A percentile compares a stretch with the other conserved stretches of the same genome.
Evolutionary conservation across 2,329 filamentous ascomycete genomes (phyloP).

Genomic region (Coniochaeta sp.): DNA sequence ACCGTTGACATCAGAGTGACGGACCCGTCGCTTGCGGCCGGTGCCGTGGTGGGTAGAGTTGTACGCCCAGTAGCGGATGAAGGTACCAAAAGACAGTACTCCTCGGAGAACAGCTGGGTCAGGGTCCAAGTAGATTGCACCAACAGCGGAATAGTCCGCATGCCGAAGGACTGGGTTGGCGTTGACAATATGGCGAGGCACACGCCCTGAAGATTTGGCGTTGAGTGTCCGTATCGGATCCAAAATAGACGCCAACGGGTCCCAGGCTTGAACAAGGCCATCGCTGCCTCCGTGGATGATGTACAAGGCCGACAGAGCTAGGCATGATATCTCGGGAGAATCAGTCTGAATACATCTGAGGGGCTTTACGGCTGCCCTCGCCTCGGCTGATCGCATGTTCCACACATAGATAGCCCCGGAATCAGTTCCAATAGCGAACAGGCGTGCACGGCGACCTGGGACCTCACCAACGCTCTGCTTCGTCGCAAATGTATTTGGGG

Average conservation of each 20-base stretch:
- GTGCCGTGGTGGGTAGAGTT: conserved; percentile 73
- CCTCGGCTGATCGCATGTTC: conserved; percentile 66
- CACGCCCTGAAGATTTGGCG: conserved; percentile 72
- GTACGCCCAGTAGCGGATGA: conserved; percentile 89
- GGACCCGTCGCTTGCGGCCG: conserved; percentile 69
- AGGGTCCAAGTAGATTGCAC: conserved; percentile 79
- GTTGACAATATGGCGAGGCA: conserved; percentile 61
- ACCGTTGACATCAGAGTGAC: conserved; percentile 56
- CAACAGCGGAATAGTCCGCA: conserved; percentile 72
- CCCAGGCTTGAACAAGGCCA: conserved; percentile 93
- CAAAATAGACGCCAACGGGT: conserved; percentile 74
- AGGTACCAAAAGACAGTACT: conserved; percentile 77
- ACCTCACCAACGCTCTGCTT: conserved; percentile 47
- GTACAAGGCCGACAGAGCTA: conserved; percentile 79
- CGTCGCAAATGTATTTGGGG: conserved; percentile 39
- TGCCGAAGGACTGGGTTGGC: conserved; percentile 52
- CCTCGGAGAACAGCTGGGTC: conserved; percentile 81
- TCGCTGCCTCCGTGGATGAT: conserved; percentile 91
- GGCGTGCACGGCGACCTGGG: conserved; percentile 75
- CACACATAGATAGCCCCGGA: conserved; percentile 72
- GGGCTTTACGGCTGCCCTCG: conserved; percentile 55
- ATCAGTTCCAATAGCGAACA: conserved; percentile 75
- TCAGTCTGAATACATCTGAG: conserved; percentile 83
- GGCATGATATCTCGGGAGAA: conserved; percentile 75
- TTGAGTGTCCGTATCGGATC: conserved; percentile 81